A percentile compares a stretch with the other conserved stretches of the same genome.
phyloP scores from a whole-genome alignment of 305 asterid genomes.

The Nicotiana rustica region DNA sequence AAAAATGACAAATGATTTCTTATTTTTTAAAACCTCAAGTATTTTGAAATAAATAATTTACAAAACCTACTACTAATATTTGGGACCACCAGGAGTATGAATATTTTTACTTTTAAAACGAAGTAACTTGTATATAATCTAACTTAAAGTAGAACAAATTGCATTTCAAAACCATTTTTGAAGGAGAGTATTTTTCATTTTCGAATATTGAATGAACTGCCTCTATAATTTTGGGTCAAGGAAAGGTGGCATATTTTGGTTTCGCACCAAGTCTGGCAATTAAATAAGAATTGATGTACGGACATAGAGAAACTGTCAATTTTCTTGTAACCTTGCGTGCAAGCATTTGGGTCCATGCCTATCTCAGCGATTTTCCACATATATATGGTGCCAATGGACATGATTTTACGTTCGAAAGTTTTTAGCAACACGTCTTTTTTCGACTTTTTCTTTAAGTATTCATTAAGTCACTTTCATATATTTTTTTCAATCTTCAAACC shows the following conservation, averaged over 20 bases:
- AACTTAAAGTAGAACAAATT: neutral
- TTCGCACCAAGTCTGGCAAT: slow-evolving; percentile 40
- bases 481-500: neutral
- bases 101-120: neutral
- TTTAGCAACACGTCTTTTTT: neutral
- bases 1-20: neutral
- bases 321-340: slow-evolving; percentile 37
- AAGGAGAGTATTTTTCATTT: neutral
- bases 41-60: no score
- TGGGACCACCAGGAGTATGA: neutral
- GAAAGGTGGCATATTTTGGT: slow-evolving; percentile 35
- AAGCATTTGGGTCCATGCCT: slow-evolving; percentile 32
- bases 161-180: neutral
- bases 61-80: no score
- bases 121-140: neutral
- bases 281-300: neutral
- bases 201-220: neutral
- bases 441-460: neutral
- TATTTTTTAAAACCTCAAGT: no score
- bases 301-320: slow-evolving; percentile 2
- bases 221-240: neutral
- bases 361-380: slow-evolving; percentile 35
- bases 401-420: neutral
- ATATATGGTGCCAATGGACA: neutral
- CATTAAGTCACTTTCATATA: slow-evolving; percentile 29